Percentiles rank a stretch among this genome's conserved stretches.
phyloP scores from a whole-genome alignment of 2,329 filamentous ascomycete species.

The Diaporthe nobilis region DNA sequence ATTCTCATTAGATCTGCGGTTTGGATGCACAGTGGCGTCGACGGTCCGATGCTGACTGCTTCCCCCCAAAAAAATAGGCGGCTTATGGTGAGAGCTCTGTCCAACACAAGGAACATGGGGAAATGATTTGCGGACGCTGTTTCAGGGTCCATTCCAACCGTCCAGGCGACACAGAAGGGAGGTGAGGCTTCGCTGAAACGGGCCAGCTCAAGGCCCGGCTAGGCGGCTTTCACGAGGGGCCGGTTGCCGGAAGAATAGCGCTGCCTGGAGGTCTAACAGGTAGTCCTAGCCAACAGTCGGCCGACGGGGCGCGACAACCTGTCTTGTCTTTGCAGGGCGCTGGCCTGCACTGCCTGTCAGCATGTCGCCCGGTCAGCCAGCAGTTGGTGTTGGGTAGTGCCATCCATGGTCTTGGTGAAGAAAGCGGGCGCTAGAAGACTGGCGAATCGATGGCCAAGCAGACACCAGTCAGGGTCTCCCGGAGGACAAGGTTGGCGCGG shows the following conservation, averaged over 20 bases:
- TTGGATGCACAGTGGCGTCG: constrained; percentile 40
- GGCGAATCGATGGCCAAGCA: constrained; percentile 29
- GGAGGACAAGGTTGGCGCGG: constrained; percentile 41
- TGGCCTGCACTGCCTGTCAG: not conserved
- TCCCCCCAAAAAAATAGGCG: not conserved
- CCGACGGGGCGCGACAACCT: constrained; percentile 7
- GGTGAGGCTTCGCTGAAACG: constrained; percentile 36
- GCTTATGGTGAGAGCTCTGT: constrained; percentile 23
- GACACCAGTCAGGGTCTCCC: constrained; percentile 39
- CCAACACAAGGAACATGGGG: not conserved
- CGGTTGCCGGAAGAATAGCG: constrained; percentile 18
- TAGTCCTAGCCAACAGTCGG: constrained; percentile 11
- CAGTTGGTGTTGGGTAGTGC: constrained; percentile 23
- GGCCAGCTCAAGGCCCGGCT: constrained; percentile 21
- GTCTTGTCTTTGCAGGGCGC: not conserved
- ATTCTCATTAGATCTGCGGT: constrained; percentile 34
- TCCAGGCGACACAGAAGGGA: constrained; percentile 20
- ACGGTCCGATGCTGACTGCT: constrained; percentile 25
- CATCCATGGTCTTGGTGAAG: constrained; percentile 11
- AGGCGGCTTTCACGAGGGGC: constrained; percentile 18
- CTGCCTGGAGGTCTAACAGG: constrained; percentile 10
- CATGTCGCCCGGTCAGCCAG: constrained; percentile 8
- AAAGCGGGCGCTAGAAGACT: constrained; percentile 39
- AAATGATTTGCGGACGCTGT: constrained; percentile 19
- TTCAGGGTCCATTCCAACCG: constrained; percentile 39